Percentiles rank a stretch among this genome's conserved stretches.
Conservation (phyloP, 805 yeast species). For the Zygosaccharomyces kombuchaensis region DNA sequence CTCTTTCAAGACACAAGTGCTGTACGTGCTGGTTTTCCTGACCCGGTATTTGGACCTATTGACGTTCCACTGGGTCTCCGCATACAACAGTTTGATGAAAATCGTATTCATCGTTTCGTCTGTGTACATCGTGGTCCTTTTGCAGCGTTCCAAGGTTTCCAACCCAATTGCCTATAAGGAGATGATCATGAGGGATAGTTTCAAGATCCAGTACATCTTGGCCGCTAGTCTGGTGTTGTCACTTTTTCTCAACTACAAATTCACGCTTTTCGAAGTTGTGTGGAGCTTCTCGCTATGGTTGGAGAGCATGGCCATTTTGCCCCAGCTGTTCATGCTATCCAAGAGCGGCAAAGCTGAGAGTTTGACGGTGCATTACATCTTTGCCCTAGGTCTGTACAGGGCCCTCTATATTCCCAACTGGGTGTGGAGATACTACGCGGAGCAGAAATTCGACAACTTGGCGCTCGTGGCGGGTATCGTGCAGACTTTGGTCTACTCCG, state of each 20-base stretch:
- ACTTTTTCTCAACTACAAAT: conserved; percentile 63
- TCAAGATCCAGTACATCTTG: conserved; percentile 66
- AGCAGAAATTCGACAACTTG: conserved; percentile 61
- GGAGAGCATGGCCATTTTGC: conserved; percentile 86
- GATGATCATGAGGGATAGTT: conserved; percentile 64
- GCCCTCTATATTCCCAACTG: conserved; percentile 91
- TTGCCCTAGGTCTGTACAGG: conserved; percentile 87
- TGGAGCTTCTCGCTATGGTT: conserved; percentile 95
- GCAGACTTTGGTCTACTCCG: conserved; percentile 87
- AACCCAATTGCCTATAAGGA: conserved; percentile 50
- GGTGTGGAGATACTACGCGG: conserved; percentile 75
- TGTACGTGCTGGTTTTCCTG: conserved; percentile 69
- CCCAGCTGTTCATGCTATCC: conserved; percentile 87
- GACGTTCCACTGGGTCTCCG: conserved; percentile 47
- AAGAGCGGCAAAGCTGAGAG: conserved; percentile 84
- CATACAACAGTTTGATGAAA: conserved; percentile 80
- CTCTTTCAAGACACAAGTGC: conserved; percentile 80
- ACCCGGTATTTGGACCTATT: conserved; percentile 66
- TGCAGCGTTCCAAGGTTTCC: conserved; percentile 43
- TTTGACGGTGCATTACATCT: conserved; percentile 86
- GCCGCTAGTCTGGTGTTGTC: conserved; percentile 56
- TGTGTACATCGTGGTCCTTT: conserved; percentile 65
- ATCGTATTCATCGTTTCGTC: conserved; percentile 74
- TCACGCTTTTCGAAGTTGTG: conserved; percentile 54
- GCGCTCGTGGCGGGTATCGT: conserved; percentile 74